Percentiles rank a stretch among this genome's conserved stretches.
These are phyloP conservation scores for Aspergillus amoenus DNA, from an alignment of 2,329 filamentous ascomycete genomes.

Conservation along the genomic window DNA sequence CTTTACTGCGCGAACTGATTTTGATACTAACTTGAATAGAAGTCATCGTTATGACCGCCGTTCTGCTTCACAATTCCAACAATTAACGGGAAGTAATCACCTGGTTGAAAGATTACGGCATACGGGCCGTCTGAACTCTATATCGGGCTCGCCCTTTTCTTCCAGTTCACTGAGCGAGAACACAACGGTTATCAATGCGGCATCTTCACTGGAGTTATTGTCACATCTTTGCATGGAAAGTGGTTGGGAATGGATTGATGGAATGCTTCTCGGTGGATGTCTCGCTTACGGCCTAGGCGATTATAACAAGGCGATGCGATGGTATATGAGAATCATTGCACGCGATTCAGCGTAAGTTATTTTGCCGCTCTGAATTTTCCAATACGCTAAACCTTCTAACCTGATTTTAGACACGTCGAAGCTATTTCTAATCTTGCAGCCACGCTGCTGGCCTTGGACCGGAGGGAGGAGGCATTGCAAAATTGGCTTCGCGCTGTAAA, in stretches of 20 bases:
- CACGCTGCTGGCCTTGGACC: conserved; percentile 78
- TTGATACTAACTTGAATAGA: conserved; percentile 13
- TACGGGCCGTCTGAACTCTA: conserved; percentile 30
- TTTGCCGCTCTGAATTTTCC: conserved; percentile 3
- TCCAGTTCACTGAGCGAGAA: conserved; percentile 32
- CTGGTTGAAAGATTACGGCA: conserved; percentile 32
- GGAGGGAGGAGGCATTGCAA: conserved; percentile 77
- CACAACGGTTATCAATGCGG: conserved; percentile 58
- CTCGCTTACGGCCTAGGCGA: conserved; percentile 85
- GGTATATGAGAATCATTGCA: conserved; percentile 57
- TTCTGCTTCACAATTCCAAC: conserved; percentile 26
- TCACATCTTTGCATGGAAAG: conserved; percentile 75
- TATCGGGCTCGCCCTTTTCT: conserved; percentile 33
- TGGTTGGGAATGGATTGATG: conserved; percentile 86
- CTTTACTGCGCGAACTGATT: not conserved
- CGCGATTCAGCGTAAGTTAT: conserved; percentile 55
- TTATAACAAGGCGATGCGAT: conserved; percentile 65
- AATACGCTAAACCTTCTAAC: conserved; percentile 19
- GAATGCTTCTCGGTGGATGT: conserved; percentile 87
- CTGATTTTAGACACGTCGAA: conserved; percentile 72
- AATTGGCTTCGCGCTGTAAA: conserved; percentile 85
- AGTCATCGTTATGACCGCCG: conserved; percentile 23
- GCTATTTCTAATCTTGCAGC: conserved; percentile 92
- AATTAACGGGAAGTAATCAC: conserved; percentile 27
- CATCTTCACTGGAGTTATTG: conserved; percentile 68